Evolutionary conservation across 495 filamentous ascomycete species (phyloP), one percentile per base, ranked within the genome.

Genomic region (Xylaria castorea): DNA sequence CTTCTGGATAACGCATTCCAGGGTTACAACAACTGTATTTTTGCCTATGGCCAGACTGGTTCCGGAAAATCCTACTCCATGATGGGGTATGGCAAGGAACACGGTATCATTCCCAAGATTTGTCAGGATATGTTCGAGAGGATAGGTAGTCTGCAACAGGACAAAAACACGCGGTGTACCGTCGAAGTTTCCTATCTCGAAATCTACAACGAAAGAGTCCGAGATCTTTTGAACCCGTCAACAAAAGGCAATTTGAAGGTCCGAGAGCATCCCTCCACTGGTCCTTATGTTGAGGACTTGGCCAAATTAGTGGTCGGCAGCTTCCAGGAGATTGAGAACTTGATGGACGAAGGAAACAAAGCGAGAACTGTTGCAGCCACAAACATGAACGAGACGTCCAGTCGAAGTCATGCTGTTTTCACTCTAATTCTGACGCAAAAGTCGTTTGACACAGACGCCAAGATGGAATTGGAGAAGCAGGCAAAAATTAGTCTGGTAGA

Each of bases 341-440:
- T 99, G 77, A 98, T 99, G 97, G 97, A 98, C 82, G 96, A 98
- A 83, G 97, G 97, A 75, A 98, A 98, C 83, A 98, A 98, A 80
- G 97, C 97, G 8, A 87, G 97, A 85, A 99, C 97, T 25, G 97
- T 99, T 48, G 97, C 97, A 5, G 97, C 97, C 5, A 99, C 97
- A 48, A 99, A 98, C 86, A 98, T 98, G 96, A 99, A 99, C 85
- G 96, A 98, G 84, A 98, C 97, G 3, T 98, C 95, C 65, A 97
- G 94, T 89, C 89, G 97, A 83, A 97, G 94, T 76, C 97, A 99
- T 79, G 97, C 97, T 46, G 97, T 99, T 18, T 99, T 99, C 81
- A 99, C 97, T 7, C 85, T 99, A 51, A 98, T 94, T 68, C 86
- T 99, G 27, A 97, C 94, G 5, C 97, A 98, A 78, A 97, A 97